Conservation (phyloP, 2,329 filamentous ascomycete species). For the Neophaeococcomyces aloes region DNA sequence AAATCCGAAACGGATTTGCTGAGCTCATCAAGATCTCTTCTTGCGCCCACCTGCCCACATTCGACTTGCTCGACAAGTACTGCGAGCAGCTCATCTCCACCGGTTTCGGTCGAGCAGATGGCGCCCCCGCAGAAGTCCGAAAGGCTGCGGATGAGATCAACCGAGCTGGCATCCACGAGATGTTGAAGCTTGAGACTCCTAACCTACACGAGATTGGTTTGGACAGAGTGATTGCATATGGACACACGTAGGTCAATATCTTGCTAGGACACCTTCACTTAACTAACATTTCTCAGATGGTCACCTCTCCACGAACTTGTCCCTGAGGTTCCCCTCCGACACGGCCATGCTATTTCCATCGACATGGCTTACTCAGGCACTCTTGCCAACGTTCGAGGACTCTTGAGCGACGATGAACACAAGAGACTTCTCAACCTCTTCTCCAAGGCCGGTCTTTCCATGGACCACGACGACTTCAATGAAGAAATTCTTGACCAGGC, state of each 20-base stretch:
- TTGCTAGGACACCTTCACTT: not conserved
- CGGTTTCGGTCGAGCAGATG: slow-evolving; percentile 53
- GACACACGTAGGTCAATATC: slow-evolving; percentile 49
- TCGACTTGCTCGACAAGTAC: slow-evolving; percentile 57
- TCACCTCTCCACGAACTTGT: slow-evolving; percentile 62
- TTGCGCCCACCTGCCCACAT: slow-evolving; percentile 56
- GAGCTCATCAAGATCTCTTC: slow-evolving; percentile 68
- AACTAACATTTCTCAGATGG: slow-evolving; percentile 39
- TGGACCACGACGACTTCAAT: slow-evolving; percentile 61
- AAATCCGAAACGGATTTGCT: slow-evolving; percentile 63
- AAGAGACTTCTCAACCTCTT: slow-evolving; percentile 55
- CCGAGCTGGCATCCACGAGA: slow-evolving; percentile 58
- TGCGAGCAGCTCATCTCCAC: slow-evolving; percentile 58
- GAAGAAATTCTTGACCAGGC: slow-evolving; percentile 54
- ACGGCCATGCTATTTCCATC: slow-evolving; percentile 64
- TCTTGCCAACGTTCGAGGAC: slow-evolving; percentile 51
- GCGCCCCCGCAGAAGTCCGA: slow-evolving; percentile 45
- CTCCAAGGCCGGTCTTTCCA: slow-evolving; percentile 58
- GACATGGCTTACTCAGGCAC: slow-evolving; percentile 69
- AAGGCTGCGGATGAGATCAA: slow-evolving; percentile 58
- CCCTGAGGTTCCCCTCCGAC: slow-evolving; percentile 56
- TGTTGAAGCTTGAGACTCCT: slow-evolving; percentile 62
- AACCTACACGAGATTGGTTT: slow-evolving; percentile 64
- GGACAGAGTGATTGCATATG: slow-evolving; percentile 62
- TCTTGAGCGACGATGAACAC: slow-evolving; percentile 52